Evolutionary conservation across 169 alveolate genomes (phyloP), one percentile per base, ranked within the genome.

Genomic region (Perkinsus olseni): DNA sequence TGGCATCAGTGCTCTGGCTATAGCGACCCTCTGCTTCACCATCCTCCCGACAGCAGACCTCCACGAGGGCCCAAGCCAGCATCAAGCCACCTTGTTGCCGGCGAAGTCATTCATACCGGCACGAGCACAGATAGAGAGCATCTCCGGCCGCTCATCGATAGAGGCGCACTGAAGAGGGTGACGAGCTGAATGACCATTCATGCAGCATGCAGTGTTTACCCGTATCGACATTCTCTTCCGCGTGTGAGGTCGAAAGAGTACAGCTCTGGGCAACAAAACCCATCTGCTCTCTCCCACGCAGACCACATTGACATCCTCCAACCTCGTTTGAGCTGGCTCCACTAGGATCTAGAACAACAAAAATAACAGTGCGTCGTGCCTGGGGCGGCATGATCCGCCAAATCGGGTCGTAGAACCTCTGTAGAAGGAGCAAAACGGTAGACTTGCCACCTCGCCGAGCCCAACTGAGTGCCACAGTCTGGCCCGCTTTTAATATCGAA

Each of bases 361-460:
- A 4, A 62, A 6, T 4, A 13, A 1, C 82, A 13, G 1, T 21
- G 17, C 94, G 96, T 97, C 28, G 95, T 94, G 0, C 94, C 96
- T 91, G 94, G 96, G 74, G 96, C 93, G 20, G 95, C 91, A 95
- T 96, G n/a, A 91, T 92, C 6, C 93, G 48, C 36, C 62, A n/a
- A 39, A 93, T 28, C 28, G 92, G 95, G 74, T 94, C 97, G 37
- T 94, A 95, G 13, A 95, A 39, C 45, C 96, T 96, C 10, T 95
- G 51, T 95, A 97, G 94, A 74, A 96, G 97, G 36, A 97, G 97
- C 37, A 98, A 92, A 10, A 98, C 91, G 6, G 99, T 96, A 28
- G 95, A 94, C 93, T 98, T 97, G 36, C 99, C 99, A 39, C 97
- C 93, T 98, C 99, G 51, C 96, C 96, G 74, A 95, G 96, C 38